Conservation (phyloP, 306 rosid species). For the Fragaria iinumae region DNA sequence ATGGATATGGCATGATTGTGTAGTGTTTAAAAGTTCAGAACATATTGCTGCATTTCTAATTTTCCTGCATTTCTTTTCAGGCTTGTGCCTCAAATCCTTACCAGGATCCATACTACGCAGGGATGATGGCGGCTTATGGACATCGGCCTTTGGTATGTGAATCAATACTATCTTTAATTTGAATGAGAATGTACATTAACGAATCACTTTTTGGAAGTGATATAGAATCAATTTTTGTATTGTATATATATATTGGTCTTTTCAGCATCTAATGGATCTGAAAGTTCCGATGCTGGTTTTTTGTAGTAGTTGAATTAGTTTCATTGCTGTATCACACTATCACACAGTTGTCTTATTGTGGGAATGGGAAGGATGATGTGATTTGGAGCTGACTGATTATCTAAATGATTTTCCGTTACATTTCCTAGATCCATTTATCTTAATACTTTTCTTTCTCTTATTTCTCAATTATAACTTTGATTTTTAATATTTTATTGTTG, state of each 20-base stretch:
- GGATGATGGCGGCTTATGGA: slow-evolving; percentile 88
- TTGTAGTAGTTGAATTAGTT: background rate
- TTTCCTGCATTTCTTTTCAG: slow-evolving; percentile 51
- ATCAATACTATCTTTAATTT: background rate
- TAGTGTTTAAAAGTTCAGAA: slow-evolving; percentile 11
- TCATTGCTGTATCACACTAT: background rate
- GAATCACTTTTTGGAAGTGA: background rate
- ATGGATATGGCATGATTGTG: slow-evolving; percentile 21
- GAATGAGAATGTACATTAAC: background rate
- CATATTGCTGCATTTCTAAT: slow-evolving; percentile 23
- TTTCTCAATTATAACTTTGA: background rate
- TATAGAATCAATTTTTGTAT: background rate
- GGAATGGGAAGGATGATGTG: background rate
- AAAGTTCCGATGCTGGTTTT: background rate
- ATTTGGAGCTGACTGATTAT: background rate
- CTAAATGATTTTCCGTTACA: background rate
- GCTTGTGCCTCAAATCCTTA: slow-evolving; percentile 90
- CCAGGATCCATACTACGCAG: slow-evolving; percentile 80
- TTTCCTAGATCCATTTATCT: background rate
- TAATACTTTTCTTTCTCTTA: background rate
- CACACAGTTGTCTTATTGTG: background rate
- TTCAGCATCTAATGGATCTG: background rate
- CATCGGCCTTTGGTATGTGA: slow-evolving; percentile 76
- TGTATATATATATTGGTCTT: background rate
- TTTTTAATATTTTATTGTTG: background rate